These are phyloP conservation scores for Astrothelium subdiscretum DNA, from an alignment of 495 filamentous ascomycete species.

Conservation along the genomic window DNA sequence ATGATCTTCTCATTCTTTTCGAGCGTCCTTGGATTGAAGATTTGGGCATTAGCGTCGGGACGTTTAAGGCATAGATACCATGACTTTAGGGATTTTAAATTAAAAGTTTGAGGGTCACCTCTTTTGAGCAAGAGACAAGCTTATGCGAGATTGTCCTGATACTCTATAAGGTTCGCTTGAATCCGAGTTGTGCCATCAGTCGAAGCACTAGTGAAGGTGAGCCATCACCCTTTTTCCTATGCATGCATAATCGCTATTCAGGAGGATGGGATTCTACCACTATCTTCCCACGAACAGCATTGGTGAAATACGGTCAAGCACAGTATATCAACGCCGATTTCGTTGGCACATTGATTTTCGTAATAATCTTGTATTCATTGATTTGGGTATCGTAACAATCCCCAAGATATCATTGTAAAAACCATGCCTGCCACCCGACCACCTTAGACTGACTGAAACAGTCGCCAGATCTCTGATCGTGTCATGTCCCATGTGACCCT, in stretches of 20 bases:
- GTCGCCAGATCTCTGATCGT: neutral
- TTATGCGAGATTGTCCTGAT: no score
- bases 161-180: no score
- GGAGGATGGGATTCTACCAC: neutral
- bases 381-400: neutral
- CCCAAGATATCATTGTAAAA: neutral
- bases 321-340: neutral
- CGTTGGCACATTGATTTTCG: neutral
- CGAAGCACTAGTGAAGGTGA: no score
- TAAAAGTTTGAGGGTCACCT: no score
- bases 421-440: neutral
- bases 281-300: neutral
- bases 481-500: neutral
- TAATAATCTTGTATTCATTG: neutral
- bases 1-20: neutral
- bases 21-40: neutral
- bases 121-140: no score
- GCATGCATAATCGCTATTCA: no score
- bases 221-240: no score
- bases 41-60: neutral
- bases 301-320: neutral
- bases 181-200: no score
- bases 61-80: neutral
- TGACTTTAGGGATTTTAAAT: neutral
- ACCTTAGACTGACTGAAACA: neutral